Evolutionary conservation across 129 eudicot genomes (phyloP).

Genomic region (Artemisia argyi): DNA sequence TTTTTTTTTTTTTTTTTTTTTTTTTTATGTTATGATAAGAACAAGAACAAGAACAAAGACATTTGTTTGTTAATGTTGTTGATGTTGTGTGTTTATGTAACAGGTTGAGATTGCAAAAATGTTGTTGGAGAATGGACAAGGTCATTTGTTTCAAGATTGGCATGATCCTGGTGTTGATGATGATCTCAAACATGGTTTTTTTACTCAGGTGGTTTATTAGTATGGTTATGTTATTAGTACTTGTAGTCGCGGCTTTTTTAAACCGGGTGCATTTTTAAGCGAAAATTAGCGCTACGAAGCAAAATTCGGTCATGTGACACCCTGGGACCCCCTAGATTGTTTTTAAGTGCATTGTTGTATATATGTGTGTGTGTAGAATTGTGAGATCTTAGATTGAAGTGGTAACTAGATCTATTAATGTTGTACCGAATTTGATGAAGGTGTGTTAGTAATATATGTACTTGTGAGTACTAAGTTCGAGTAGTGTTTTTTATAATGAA

Average conservation of each 20-base stretch:
- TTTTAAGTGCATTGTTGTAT: background rate
- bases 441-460: background rate
- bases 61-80: background rate
- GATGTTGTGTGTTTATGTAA: background rate
- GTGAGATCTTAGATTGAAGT: background rate
- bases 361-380: background rate
- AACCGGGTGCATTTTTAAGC: background rate
- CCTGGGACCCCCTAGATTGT: too few relatives aligned
- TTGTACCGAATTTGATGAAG: background rate
- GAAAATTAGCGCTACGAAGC: background rate
- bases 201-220: conserved; percentile 60
- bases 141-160: conserved; percentile 87
- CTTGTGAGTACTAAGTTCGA: background rate
- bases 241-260: background rate
- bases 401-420: background rate
- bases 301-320: too few relatives aligned
- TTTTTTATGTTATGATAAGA: background rate
- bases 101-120: conserved; percentile 76
- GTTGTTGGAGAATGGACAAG: conserved; percentile 73
- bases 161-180: conserved; percentile 82
- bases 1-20: too few relatives aligned
- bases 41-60: background rate
- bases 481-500: too few relatives aligned
- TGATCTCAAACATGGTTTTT: conserved; percentile 57
- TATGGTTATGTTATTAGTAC: background rate